Percentiles rank a stretch among this genome's conserved stretches.
These are phyloP conservation scores for Artomyces pyxidatus DNA, from an alignment of 768 basidiomycete genomes.

Conservation along the genomic window DNA sequence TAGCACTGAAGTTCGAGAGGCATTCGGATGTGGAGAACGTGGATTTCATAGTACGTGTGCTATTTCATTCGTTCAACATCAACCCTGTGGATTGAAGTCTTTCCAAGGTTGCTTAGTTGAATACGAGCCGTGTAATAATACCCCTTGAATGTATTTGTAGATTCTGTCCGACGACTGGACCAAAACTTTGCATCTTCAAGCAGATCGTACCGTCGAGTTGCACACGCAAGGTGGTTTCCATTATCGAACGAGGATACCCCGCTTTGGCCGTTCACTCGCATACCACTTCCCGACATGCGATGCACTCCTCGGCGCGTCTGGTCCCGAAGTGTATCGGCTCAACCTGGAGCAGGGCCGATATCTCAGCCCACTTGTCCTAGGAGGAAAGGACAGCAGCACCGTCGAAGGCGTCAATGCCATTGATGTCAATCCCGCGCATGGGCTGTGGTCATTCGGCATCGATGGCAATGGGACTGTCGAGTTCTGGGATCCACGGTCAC, in stretches of 20 bases:
- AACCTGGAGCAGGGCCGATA: constrained; percentile 95
- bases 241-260: constrained; percentile 89
- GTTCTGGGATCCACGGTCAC: constrained; percentile 92
- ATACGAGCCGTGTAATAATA: neutral
- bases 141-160: constrained; percentile 31
- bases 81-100: neutral
- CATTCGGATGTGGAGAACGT: constrained; percentile 96
- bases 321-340: constrained; percentile 83
- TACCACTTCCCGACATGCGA: constrained; percentile 96
- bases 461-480: constrained; percentile 85
- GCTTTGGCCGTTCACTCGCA: constrained; percentile 83
- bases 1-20: constrained; percentile 91
- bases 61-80: constrained; percentile 2
- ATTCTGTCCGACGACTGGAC: constrained; percentile 98
- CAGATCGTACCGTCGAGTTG: constrained; percentile 88
- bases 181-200: constrained; percentile 93
- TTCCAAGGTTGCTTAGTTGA: neutral
- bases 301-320: constrained; percentile 75
- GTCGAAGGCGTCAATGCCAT: constrained; percentile 84
- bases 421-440: constrained; percentile 91
- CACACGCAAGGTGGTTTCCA: constrained; percentile 93
- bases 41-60: constrained; percentile 89
- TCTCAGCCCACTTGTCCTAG: constrained; percentile 67
- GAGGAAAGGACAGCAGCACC: constrained; percentile 39
- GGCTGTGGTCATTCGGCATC: constrained; percentile 80